A percentile compares a stretch with the other conserved stretches of the same genome.
These are phyloP conservation scores for Psophocarpus tetragonolobus DNA, from an alignment of 306 rosid species.

Conservation along the genomic window DNA sequence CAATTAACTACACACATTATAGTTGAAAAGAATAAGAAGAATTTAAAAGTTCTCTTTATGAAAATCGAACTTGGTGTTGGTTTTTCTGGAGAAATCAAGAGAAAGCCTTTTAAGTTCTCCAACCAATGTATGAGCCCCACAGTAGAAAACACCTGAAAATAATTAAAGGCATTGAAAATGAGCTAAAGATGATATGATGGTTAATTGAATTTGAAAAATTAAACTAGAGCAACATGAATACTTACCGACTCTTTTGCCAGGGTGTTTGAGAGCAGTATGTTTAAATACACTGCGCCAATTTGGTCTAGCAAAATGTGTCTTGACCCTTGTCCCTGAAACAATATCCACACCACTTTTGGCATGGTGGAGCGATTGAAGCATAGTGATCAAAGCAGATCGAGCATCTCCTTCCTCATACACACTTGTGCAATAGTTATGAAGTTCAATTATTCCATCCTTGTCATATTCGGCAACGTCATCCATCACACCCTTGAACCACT, in stretches of 20 bases:
- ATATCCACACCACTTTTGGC: slow-evolving; percentile 80
- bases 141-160: slow-evolving; percentile 85
- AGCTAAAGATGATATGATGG: slow-evolving; percentile 10
- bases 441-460: slow-evolving; percentile 60
- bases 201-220: neutral
- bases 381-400: slow-evolving; percentile 78
- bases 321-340: slow-evolving; percentile 79
- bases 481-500: slow-evolving; percentile 92
- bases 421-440: slow-evolving; percentile 85
- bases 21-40: slow-evolving; percentile 16
- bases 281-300: slow-evolving; percentile 84
- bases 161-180: neutral
- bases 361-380: slow-evolving; percentile 86
- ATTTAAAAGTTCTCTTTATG: slow-evolving; percentile 78
- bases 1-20: slow-evolving; percentile 36
- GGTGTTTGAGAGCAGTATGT: slow-evolving; percentile 60
- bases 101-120: slow-evolving; percentile 71
- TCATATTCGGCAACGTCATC: slow-evolving; percentile 80
- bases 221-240: slow-evolving; percentile 5
- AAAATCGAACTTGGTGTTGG: slow-evolving; percentile 82
- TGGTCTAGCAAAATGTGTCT: slow-evolving; percentile 83
- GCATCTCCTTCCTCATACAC: slow-evolving; percentile 95
- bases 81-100: slow-evolving; percentile 75
- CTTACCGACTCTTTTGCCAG: slow-evolving; percentile 78
- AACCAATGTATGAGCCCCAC: slow-evolving; percentile 69